Evolutionary conservation across 2,329 filamentous ascomycete species (phyloP).

Genomic region (Phyllosticta citribraziliensis): DNA sequence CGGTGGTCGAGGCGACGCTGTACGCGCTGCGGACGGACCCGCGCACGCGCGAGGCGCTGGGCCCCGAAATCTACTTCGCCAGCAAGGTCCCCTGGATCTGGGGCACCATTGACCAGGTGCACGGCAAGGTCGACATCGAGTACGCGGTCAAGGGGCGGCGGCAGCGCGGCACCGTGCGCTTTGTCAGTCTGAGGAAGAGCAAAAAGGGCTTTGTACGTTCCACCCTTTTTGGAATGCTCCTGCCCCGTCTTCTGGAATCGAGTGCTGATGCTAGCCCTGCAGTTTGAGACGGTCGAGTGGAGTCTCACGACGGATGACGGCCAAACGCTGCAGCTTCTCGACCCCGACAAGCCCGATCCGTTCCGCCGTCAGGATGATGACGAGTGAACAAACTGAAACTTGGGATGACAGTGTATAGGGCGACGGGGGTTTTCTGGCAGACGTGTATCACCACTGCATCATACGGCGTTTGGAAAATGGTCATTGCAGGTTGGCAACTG

Average conservation of each 20-base stretch:
- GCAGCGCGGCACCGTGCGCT: slow-evolving; percentile 63
- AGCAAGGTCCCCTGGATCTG: slow-evolving; percentile 39
- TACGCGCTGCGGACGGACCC: slow-evolving; percentile 81
- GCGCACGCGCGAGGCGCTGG: slow-evolving; percentile 64
- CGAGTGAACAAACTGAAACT: not conserved
- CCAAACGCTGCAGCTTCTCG: slow-evolving; percentile 64
- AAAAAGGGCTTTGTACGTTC: slow-evolving; percentile 48
- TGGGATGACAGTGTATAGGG: not conserved
- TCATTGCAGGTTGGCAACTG: not conserved
- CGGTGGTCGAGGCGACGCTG: slow-evolving; percentile 70
- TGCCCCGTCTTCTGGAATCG: not conserved
- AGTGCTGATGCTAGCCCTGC: slow-evolving; percentile 3
- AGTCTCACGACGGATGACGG: slow-evolving; percentile 62
- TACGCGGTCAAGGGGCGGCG: slow-evolving; percentile 80
- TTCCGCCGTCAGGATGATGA: slow-evolving; percentile 37
- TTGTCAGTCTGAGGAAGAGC: slow-evolving; percentile 63
- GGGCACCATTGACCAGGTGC: slow-evolving; percentile 80
- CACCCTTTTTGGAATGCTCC: not conserved
- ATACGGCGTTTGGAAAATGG: not conserved
- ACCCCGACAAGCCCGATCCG: slow-evolving; percentile 52
- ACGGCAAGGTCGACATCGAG: slow-evolving; percentile 76
- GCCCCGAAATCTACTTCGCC: slow-evolving; percentile 54
- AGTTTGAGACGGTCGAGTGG: slow-evolving; percentile 89
- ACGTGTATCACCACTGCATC: not conserved
- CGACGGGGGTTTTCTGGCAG: not conserved